These are phyloP conservation scores for Cadophora gregata DNA, from an alignment of 2,329 filamentous ascomycete genomes.

Conservation along the genomic window DNA sequence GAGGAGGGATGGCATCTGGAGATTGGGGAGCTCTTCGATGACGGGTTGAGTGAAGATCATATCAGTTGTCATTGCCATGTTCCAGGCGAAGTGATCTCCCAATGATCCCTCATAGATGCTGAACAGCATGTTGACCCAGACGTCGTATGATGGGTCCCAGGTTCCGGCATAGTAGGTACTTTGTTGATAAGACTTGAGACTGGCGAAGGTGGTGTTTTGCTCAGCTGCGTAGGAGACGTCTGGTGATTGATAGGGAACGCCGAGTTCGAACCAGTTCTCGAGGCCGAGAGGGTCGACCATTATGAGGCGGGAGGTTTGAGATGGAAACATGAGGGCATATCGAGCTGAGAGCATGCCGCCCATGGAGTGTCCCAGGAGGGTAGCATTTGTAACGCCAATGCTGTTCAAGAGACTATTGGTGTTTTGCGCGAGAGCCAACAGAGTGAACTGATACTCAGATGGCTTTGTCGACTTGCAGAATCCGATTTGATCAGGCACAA, in stretches of 20 bases:
- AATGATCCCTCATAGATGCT: conserved; percentile 55
- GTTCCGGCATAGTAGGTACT: conserved; percentile 54
- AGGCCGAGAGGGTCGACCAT: conserved; percentile 51
- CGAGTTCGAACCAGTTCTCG: conserved; percentile 45
- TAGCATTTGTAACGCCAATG: conserved; percentile 51
- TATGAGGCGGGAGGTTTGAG: conserved; percentile 51
- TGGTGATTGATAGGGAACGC: conserved; percentile 54
- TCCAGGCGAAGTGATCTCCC: conserved; percentile 51
- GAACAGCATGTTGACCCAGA: conserved; percentile 62
- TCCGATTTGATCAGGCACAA: conserved; percentile 60
- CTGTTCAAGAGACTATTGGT: conserved; percentile 54
- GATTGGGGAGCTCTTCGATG: conserved; percentile 54
- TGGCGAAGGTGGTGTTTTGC: conserved; percentile 49
- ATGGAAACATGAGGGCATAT: conserved; percentile 57
- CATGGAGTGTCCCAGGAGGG: conserved; percentile 60
- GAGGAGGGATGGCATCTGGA: conserved; percentile 55
- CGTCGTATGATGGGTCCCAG: conserved; percentile 58
- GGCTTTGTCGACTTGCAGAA: conserved; percentile 64
- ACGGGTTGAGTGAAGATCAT: conserved; percentile 59
- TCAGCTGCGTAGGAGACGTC: conserved; percentile 50
- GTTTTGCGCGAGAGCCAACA: conserved; percentile 58
- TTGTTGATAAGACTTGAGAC: conserved; percentile 55
- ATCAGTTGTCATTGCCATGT: conserved; percentile 59
- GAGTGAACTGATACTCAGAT: conserved; percentile 56
- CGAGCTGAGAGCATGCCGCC: conserved; percentile 60